Percentiles rank a stretch among this genome's conserved stretches.
Conservation (phyloP, 257 asterid species). For the Solanum arcanum region DNA sequence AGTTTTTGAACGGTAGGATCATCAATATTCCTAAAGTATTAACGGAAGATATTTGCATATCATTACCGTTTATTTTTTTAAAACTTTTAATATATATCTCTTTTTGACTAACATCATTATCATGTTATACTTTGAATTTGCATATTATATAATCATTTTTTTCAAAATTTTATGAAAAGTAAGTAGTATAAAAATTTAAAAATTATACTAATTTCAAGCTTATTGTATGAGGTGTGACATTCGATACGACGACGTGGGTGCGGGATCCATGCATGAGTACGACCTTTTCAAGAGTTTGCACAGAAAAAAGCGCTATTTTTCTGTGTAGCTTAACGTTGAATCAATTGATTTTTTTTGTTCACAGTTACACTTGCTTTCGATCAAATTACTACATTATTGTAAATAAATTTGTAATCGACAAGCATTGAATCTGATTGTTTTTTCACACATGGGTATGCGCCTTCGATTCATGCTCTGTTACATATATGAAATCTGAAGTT, state of each 20-base stretch:
- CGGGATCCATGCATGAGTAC: background rate
- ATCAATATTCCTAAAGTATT: fast-evolving
- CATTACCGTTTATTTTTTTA: fast-evolving
- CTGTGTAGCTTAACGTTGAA: background rate
- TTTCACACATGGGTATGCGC: background rate
- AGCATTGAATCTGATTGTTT: background rate
- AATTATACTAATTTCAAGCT: too few species aligned
- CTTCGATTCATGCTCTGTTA: background rate
- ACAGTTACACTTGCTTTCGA: too few species aligned
- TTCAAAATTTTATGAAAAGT: too few species aligned
- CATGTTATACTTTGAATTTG: too few species aligned
- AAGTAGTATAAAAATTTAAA: too few species aligned
- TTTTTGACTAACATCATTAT: too few species aligned
- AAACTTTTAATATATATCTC: too few species aligned
- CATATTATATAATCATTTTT: too few species aligned
- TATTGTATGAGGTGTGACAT: background rate
- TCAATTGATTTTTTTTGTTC: background rate
- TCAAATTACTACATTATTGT: background rate
- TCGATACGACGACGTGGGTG: background rate
- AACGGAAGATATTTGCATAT: fast-evolving
- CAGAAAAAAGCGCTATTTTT: background rate
- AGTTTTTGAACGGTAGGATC: too few species aligned
- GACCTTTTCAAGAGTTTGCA: background rate
- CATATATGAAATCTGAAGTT: too few species aligned
- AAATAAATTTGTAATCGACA: background rate